Conservation (phyloP, 2,329 filamentous ascomycete species). For the Exophiala alcalophila region DNA sequence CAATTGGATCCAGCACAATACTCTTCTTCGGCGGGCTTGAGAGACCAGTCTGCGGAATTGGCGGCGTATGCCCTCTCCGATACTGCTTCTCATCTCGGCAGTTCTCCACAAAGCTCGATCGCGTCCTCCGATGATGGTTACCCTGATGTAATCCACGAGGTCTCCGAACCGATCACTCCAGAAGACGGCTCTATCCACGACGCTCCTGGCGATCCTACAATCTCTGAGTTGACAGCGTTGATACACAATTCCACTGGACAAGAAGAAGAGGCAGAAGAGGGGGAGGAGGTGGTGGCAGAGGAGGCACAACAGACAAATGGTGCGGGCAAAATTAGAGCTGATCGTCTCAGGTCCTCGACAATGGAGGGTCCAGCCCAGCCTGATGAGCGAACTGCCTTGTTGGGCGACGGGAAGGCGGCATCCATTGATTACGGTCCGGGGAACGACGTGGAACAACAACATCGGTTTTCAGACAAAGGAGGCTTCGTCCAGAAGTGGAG, state of each 20-base stretch:
- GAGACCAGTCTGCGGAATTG: constrained; percentile 82
- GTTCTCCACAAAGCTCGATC: constrained; percentile 17
- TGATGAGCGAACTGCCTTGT: constrained; percentile 26
- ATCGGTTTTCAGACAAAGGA: constrained; percentile 3
- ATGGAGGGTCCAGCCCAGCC: constrained; percentile 24
- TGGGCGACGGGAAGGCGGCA: constrained; percentile 23
- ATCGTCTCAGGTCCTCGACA: constrained; percentile 5
- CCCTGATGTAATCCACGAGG: constrained; percentile 57
- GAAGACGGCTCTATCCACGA: constrained; percentile 39
- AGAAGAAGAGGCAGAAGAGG: constrained; percentile 19
- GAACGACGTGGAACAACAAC: constrained; percentile 34
- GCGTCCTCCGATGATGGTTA: constrained; percentile 25
- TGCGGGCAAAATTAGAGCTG: constrained; percentile 14
- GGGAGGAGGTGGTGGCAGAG: too few species aligned
- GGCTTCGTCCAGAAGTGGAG: constrained; percentile 10
- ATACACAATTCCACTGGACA: constrained; percentile 43
- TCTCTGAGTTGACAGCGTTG: constrained; percentile 52
- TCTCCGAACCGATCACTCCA: constrained; percentile 57
- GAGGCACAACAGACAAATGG: constrained; percentile 27
- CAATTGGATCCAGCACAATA: constrained; percentile 64
- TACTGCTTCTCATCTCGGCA: constrained; percentile 21
- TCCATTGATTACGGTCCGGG: constrained; percentile 22
- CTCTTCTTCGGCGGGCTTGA: constrained; percentile 71
- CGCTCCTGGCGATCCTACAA: constrained; percentile 35
- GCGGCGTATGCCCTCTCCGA: constrained; percentile 77